Evolutionary conservation across 2,329 filamentous ascomycete genomes (phyloP), one percentile per base, ranked within the genome.

Genomic region (Diaporthe australafricana): DNA sequence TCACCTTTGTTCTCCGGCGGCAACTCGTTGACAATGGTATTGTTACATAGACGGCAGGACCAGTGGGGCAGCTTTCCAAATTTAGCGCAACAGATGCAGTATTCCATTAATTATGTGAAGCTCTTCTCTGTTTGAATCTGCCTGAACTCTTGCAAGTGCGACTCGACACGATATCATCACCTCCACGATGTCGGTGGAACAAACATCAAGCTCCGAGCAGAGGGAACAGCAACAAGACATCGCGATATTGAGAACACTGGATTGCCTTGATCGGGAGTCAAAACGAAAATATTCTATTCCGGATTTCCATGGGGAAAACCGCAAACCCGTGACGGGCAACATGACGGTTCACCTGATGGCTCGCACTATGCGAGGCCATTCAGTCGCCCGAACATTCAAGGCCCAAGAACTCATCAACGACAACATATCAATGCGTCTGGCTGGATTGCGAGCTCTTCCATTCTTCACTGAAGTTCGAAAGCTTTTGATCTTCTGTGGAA

Each of bases 391-490:
- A 22, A 40, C 56, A 16, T 70, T 63, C 27, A 30, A 62, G n/a
- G 68, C 68, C 20, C 32, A 25, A 11, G 55, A 63, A 7, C 47
- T 70, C 14, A 70, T 70, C 22, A 52, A 70, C 2, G 38, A 52
- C 8, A 8, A 70, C 2, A 3, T 70, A 1, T 45, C 68, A 4
- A 38, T 27, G 5, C 12, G 4, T 9, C 5, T 63, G 20, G 35
- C 68, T 20, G 56, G 17, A 14, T 12, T 70, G 14, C 55, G 55
- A 3, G 14, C 55, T 14, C 55, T 25, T 1, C 32, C 55, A 17
- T 63, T 70, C n/a, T 63, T 70, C 47, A 14, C 45, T 22, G 68
- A 70, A 35, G 56, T 63, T 11, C 35, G 47, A 5, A 70, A 70
- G 48, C 56, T 70, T n/a, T 50, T 70, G n/a, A 17, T 70, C 3